Evolutionary conservation across 2,329 filamentous ascomycete species (phyloP), one percentile per base, ranked within the genome.

Genomic region (Fusarium ramigenum): DNA sequence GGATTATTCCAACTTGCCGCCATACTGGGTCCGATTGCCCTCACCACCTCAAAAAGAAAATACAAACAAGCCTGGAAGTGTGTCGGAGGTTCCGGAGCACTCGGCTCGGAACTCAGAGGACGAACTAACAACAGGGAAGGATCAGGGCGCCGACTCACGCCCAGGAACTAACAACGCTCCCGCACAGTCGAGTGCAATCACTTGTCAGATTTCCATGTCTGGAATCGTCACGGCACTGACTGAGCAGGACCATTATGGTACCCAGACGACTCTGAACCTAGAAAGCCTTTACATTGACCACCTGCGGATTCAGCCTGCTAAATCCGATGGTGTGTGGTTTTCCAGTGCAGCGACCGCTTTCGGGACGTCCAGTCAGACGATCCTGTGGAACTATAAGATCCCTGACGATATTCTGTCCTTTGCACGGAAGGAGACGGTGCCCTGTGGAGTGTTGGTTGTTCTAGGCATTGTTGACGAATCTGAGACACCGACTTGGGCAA

Each of bases 371-470:
- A 86, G 83, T 56, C 84, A 87, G 72, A 90, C 88, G 2, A 83
- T 90, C 15, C 82, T 91, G 6, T 91, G 89, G 89, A 88, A 87
- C 76, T 90, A 89, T 80, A 84, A 85, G 63, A 89, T 90, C 52
- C 88, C 89, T 0, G 83, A 86, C 25, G 83, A 85, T 7, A 79
- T 90, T 9, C 75, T 90, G 4, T 70, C 81, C 2, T 88, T 91
- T 65, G 80, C 87, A 5, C 83, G 85, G 14, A 84, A 83, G 36
- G 85, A 87, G 23, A 87, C 86, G 1, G 84, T 91, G 2, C 89
- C 89, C 1, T 90, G 89, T 75, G 89, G 89, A 37, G 82, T 90
- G 34, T 82, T 91, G 34, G 88, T 89, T n/a, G 77, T 90, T 25
- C 78, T 91, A 2, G 83, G 80, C 25, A 75, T 88, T 7, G 84